Percentiles rank a stretch among this genome's conserved stretches.
Evolutionary conservation across 2,329 filamentous ascomycete genomes (phyloP).

Genomic region (Colletotrichum spinosum): DNA sequence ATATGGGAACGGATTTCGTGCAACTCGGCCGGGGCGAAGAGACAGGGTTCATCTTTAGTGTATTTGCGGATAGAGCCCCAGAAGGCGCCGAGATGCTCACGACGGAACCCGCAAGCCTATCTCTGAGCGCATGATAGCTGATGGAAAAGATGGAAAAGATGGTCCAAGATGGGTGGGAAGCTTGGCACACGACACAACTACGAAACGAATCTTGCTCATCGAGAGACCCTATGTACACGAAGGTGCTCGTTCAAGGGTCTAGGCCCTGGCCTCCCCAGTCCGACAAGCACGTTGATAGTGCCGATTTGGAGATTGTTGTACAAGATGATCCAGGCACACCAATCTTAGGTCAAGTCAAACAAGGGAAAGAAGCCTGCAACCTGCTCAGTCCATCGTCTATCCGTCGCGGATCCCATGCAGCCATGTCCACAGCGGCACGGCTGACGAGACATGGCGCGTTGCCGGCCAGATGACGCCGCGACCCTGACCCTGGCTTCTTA

Average conservation of each 20-base stretch:
- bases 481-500: neutral
- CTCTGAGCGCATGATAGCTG: no score
- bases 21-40: no score
- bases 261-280: no score
- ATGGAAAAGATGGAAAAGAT: neutral
- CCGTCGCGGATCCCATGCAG: neutral
- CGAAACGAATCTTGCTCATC: neutral
- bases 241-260: no score
- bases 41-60: no score
- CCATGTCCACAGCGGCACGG: neutral
- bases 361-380: neutral
- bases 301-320: constrained; percentile 6
- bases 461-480: constrained; percentile 8
- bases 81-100: neutral
- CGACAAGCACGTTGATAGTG: neutral
- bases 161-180: neutral
- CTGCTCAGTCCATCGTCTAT: neutral
- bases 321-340: constrained; percentile 28
- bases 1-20: neutral
- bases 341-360: constrained; percentile 13
- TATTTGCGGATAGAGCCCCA: no score
- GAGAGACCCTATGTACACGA: constrained; percentile 12
- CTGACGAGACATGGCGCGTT: neutral
- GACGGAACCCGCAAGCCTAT: neutral
- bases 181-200: constrained; percentile 8